Evolutionary conservation across 371 early-diverging fungal genomes (phyloP), one percentile per base, ranked within the genome.

Genomic region (Lichtheimia hyalospora): DNA sequence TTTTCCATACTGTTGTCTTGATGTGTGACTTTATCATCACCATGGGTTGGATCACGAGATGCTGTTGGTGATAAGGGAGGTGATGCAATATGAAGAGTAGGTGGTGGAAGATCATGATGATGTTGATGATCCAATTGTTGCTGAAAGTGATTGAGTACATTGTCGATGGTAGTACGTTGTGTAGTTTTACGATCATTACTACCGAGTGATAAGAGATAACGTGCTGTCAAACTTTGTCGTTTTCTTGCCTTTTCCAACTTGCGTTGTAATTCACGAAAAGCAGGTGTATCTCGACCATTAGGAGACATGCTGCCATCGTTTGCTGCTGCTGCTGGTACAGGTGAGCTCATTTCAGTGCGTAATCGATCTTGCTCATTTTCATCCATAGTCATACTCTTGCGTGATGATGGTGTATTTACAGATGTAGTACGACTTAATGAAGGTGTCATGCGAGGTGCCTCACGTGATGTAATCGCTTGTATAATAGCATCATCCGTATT

Each of bases 201-300:
- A 0, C 60, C 51, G 10, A 70, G 27, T 7, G 73, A 66, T 14
- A 73, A 72, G 8, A 77, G 61, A 41, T 69, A 81, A 0, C 72
- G 61, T 1, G 81, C 70, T 0, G 75, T 77, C n/a, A 77, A 66
- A 64, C 77, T 77, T 21, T 75, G 77, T 62, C 81, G 60, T 43
- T 81, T 81, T n/a, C 57, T 64, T 14, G 62, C 60, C n/a, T 70
- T 75, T 44, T 73, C 67, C 50, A 70, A 20, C 13, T 75, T 75
- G 25, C 63, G 60, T 28, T 73, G 68, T n/a, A 71, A 50, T 39
- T 64, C 66, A n/a, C 61, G 55, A 7, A 68, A 62, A 0, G 70
- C 68, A 10, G 59, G 61, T 24, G 58, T 54, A 54, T 49, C 59
- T 21, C 51, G 59, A 41, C 59, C 56, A 23, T 41, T 24, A 15